phyloP scores from a whole-genome alignment of 495 filamentous ascomycete genomes.

The Penicillium salamii region DNA sequence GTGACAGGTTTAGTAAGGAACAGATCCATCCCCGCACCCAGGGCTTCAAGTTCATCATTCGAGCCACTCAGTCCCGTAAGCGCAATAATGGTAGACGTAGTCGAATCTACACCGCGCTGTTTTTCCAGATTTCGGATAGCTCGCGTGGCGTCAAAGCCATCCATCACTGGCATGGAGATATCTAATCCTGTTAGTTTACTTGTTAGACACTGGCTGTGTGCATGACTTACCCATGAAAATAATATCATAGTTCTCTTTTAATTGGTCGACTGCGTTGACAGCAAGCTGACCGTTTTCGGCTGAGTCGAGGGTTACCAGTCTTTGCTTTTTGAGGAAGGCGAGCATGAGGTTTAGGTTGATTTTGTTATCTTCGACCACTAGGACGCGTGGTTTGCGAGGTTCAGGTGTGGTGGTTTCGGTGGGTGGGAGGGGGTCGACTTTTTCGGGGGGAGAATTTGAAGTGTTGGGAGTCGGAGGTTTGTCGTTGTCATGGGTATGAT shows the following conservation, averaged over 20 bases:
- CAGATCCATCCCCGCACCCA: constrained; percentile 62
- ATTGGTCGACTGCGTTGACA: constrained; percentile 40
- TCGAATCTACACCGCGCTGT: constrained; percentile 17
- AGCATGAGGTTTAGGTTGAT: constrained; percentile 67
- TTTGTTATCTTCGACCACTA: constrained; percentile 70
- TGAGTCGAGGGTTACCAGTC: constrained; percentile 33
- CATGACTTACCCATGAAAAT: constrained; percentile 46
- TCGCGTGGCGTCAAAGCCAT: constrained; percentile 66
- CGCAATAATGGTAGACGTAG: constrained; percentile 57
- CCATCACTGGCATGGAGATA: constrained; percentile 72
- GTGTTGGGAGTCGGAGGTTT: too few relatives aligned
- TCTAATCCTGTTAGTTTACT: constrained; percentile 26
- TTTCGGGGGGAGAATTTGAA: not conserved
- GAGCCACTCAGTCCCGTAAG: constrained; percentile 63
- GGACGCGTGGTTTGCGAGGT: constrained; percentile 30
- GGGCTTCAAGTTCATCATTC: constrained; percentile 61
- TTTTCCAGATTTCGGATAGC: constrained; percentile 60
- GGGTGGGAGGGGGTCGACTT: not conserved
- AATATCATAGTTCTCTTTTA: constrained; percentile 42
- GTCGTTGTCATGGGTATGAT: too few relatives aligned
- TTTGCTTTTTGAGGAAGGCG: constrained; percentile 52
- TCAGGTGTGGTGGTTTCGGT: not conserved
- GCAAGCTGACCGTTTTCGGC: constrained; percentile 51
- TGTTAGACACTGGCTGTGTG: not conserved
- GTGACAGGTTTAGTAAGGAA: constrained; percentile 70